A percentile compares a stretch with the other conserved stretches of the same genome.
Conservation (phyloP, 805 yeast species). For the Cyberlindnera nakhonratchasimensis region DNA sequence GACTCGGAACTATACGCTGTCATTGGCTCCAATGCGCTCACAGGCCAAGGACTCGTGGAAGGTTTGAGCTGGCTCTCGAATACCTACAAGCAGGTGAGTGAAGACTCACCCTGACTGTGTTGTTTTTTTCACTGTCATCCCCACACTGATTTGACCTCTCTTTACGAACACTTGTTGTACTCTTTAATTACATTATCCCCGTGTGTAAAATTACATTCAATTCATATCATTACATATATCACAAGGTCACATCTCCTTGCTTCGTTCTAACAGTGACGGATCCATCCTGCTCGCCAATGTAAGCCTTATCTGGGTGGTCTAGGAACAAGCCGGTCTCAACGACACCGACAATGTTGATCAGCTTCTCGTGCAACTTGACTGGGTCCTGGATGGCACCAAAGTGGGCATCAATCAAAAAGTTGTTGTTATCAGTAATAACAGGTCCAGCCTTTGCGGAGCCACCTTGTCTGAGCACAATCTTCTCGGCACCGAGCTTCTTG, state of each 20-base stretch:
- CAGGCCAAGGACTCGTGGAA: slow-evolving; percentile 87
- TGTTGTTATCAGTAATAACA: slow-evolving; percentile 91
- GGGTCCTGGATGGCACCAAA: slow-evolving; percentile 70
- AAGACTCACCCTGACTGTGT: not conserved
- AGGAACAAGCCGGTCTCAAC: slow-evolving; percentile 94
- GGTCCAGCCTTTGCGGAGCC: slow-evolving; percentile 96
- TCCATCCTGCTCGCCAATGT: slow-evolving; percentile 87
- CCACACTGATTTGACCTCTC: not conserved
- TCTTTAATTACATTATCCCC: too few species aligned
- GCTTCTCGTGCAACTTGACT: slow-evolving; percentile 51
- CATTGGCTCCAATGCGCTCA: slow-evolving; percentile 84
- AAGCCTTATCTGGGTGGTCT: slow-evolving; percentile 66
- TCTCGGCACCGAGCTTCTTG: slow-evolving; percentile 56
- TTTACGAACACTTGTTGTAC: too few species aligned
- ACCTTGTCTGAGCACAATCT: slow-evolving; percentile 73
- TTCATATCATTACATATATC: not conserved
- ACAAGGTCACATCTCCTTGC: slow-evolving; percentile 22
- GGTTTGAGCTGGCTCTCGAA: slow-evolving; percentile 83
- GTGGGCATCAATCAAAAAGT: slow-evolving; percentile 88
- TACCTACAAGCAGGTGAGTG: slow-evolving; percentile 39
- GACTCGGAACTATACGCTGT: slow-evolving; percentile 79
- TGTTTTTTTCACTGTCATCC: too few species aligned
- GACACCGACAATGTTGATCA: slow-evolving; percentile 83
- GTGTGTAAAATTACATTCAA: too few species aligned
- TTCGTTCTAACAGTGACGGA: slow-evolving; percentile 37